Conservation (phyloP, 306 rosid genomes). For the Comarum palustre region DNA sequence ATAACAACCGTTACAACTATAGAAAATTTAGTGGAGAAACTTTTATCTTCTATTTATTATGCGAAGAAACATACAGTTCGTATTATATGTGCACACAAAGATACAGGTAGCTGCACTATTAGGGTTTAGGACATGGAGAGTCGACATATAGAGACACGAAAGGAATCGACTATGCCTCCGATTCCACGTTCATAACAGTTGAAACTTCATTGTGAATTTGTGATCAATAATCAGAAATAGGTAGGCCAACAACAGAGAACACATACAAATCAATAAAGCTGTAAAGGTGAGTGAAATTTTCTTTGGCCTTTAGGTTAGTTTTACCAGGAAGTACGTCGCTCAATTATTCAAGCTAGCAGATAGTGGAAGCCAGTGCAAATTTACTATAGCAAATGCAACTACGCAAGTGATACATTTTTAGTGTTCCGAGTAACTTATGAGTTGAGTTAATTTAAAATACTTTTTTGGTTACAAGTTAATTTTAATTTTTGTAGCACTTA, state of each 20-base stretch:
- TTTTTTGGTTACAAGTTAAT: no score
- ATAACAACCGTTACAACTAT: no score
- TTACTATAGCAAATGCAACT: background rate
- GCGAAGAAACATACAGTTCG: background rate
- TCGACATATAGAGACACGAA: conserved; percentile 1
- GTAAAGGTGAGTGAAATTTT: conserved; percentile 14
- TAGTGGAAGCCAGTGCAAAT: background rate
- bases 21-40: background rate
- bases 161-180: conserved; percentile 14
- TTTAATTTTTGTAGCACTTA: no score
- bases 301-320: conserved; percentile 3
- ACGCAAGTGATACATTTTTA: background rate
- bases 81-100: background rate
- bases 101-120: background rate
- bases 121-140: background rate
- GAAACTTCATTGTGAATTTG: background rate
- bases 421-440: no score
- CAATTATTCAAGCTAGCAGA: background rate
- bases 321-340: background rate
- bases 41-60: background rate
- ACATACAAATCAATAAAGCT: conserved; percentile 20
- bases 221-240: background rate
- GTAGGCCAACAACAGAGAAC: conserved; percentile 12
- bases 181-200: conserved; percentile 21
- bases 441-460: no score